phyloP scores from a whole-genome alignment of 129 eudicot species.

The Glebionis coronaria region DNA sequence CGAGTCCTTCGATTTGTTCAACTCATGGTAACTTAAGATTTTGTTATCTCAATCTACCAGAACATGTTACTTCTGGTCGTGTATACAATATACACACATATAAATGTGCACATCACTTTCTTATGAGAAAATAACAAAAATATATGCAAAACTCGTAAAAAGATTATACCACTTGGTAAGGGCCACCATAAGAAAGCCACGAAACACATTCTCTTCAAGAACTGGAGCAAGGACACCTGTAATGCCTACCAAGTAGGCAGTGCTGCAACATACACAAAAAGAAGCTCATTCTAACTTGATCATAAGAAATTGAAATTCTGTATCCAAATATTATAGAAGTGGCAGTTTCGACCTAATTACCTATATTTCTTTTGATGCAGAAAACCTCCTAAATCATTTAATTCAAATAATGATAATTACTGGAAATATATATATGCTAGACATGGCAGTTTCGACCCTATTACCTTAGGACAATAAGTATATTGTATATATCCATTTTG shows the following conservation, averaged over 20 bases:
- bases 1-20: too few species aligned
- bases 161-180: conserved; percentile 80
- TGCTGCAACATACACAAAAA: conserved; percentile 47
- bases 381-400: neutral
- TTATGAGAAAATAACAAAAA: neutral
- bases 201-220: conserved; percentile 96
- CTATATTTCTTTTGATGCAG: neutral
- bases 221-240: conserved; percentile 96
- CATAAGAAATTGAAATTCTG: neutral
- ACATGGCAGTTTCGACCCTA: neutral
- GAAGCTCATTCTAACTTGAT: conserved; percentile 9
- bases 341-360: neutral
- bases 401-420: neutral
- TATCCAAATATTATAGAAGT: neutral
- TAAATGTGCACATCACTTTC: neutral
- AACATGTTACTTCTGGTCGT: neutral
- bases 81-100: neutral
- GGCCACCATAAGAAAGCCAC: conserved; percentile 95
- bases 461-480: too few species aligned
- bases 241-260: conserved; percentile 76
- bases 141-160: conserved; percentile 1
- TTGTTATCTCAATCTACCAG: too few species aligned
- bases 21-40: too few species aligned
- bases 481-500: neutral
- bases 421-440: neutral